Percentiles rank a stretch among this genome's conserved stretches.
Evolutionary conservation across 2,329 filamentous ascomycete species (phyloP).

Genomic region (Pseudogymnoascus sp.): DNA sequence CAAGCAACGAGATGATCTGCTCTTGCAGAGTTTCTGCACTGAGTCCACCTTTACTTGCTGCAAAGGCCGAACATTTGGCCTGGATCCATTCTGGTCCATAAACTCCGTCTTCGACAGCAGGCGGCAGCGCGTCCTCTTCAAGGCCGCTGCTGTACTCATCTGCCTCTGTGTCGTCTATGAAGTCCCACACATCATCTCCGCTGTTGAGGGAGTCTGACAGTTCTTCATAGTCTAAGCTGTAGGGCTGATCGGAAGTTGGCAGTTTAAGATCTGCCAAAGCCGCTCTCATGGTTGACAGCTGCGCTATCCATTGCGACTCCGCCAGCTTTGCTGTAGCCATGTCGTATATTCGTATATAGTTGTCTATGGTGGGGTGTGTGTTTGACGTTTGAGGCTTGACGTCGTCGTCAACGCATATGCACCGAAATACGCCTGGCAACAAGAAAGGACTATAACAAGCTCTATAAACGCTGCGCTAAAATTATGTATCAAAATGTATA

Average conservation of each 20-base stretch:
- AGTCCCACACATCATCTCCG: conserved; percentile 84
- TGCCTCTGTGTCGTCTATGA: conserved; percentile 68
- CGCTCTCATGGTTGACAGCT: conserved; percentile 77
- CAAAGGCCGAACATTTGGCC: conserved; percentile 57
- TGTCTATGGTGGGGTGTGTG: background rate
- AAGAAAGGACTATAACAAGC: background rate
- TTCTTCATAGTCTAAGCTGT: conserved; percentile 46
- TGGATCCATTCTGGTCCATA: conserved; percentile 64
- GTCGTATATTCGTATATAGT: background rate
- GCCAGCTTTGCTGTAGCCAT: background rate
- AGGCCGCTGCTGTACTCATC: conserved; percentile 59
- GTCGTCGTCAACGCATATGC: background rate
- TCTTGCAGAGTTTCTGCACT: conserved; percentile 62
- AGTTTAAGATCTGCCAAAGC: conserved; percentile 66
- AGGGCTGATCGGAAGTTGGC: conserved; percentile 23
- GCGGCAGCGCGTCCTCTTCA: conserved; percentile 39
- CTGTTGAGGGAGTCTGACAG: conserved; percentile 44
- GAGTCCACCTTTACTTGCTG: conserved; percentile 55
- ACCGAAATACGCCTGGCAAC: background rate
- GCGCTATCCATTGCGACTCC: conserved; percentile 70
- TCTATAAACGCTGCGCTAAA: background rate
- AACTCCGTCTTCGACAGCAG: conserved; percentile 24
- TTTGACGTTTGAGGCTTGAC: background rate
- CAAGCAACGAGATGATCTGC: conserved; percentile 67
- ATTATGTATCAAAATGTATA: background rate